A percentile compares a stretch with the other conserved stretches of the same genome.
Conservation (phyloP, 2,329 filamentous ascomycete species). For the Exserohilum rostratum region DNA sequence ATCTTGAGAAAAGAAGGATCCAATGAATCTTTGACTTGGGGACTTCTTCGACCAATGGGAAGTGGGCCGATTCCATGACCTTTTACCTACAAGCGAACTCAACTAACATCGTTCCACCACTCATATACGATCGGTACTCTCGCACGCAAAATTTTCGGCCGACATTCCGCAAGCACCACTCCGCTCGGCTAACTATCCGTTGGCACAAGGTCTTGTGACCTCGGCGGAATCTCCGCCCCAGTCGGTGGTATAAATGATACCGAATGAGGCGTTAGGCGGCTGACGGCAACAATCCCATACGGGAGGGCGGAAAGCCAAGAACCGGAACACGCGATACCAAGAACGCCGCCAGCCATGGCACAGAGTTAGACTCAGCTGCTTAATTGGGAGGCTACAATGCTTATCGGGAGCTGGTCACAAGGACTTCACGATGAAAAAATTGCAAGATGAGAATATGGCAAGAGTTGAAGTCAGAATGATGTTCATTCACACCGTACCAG, state of each 20-base stretch:
- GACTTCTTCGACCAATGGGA: too few species aligned
- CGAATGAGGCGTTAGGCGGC: conserved; percentile 16
- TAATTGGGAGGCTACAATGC: neutral
- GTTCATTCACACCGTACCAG: conserved; percentile 1
- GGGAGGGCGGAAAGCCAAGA: conserved; percentile 6
- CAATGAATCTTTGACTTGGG: too few species aligned
- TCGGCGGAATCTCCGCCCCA: conserved; percentile 2
- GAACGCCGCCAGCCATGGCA: neutral
- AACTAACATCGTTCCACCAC: too few species aligned
- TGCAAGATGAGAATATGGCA: neutral
- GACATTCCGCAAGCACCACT: neutral
- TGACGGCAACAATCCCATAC: conserved; percentile 15
- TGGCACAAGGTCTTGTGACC: neutral
- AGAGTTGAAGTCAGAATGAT: neutral
- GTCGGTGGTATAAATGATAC: conserved; percentile 6
- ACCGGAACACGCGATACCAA: neutral
- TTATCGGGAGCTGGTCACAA: neutral
- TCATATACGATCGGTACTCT: neutral
- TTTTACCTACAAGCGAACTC: too few species aligned
- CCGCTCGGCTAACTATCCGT: neutral
- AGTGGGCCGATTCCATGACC: too few species aligned
- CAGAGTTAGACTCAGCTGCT: neutral
- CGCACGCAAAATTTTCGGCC: neutral
- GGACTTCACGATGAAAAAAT: neutral
- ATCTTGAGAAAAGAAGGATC: too few species aligned